phyloP scores from a whole-genome alignment of 1,284 basidiomycete species.

The Ustilago cynodontis region DNA sequence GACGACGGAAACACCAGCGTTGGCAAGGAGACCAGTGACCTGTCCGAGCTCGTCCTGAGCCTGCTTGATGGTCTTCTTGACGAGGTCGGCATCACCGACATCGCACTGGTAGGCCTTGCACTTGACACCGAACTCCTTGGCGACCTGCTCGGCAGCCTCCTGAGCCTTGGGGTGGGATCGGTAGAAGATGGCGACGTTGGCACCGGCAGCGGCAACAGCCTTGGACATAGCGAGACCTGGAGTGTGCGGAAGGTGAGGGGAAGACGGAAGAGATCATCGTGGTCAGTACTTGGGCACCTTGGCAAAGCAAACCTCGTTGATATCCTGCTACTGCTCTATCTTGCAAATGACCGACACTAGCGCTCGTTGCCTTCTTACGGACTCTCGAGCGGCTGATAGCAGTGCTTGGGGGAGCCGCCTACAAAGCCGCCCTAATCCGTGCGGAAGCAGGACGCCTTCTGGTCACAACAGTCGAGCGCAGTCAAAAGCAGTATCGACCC shows the following conservation, averaged over 20 bases:
- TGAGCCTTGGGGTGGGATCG: slow-evolving; percentile 68
- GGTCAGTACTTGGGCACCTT: neutral
- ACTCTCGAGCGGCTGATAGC: neutral
- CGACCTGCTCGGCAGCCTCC: slow-evolving; percentile 62
- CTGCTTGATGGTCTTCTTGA: slow-evolving; percentile 66
- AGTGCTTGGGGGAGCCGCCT: neutral
- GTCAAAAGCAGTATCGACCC: too few relatives aligned
- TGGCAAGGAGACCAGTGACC: slow-evolving; percentile 66
- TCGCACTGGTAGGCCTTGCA: slow-evolving; percentile 70
- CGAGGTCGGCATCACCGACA: slow-evolving; percentile 64
- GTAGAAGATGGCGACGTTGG: slow-evolving; percentile 69
- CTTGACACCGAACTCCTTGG: slow-evolving; percentile 68
- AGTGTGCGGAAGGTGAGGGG: neutral
- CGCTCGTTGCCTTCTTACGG: neutral
- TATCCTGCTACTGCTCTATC: neutral
- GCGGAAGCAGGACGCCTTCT: too few relatives aligned
- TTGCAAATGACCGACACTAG: neutral
- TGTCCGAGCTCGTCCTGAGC: slow-evolving; percentile 65
- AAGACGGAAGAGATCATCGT: neutral
- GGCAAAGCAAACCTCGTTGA: neutral
- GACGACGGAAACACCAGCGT: slow-evolving; percentile 68
- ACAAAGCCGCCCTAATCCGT: neutral
- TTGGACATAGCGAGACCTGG: slow-evolving; percentile 68
- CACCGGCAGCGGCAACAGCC: slow-evolving; percentile 67
- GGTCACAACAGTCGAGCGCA: too few relatives aligned